Base-by-base conservation (phyloP, 1,284 basidiomycete species). In the Marasmius tenuissimus region DNA sequence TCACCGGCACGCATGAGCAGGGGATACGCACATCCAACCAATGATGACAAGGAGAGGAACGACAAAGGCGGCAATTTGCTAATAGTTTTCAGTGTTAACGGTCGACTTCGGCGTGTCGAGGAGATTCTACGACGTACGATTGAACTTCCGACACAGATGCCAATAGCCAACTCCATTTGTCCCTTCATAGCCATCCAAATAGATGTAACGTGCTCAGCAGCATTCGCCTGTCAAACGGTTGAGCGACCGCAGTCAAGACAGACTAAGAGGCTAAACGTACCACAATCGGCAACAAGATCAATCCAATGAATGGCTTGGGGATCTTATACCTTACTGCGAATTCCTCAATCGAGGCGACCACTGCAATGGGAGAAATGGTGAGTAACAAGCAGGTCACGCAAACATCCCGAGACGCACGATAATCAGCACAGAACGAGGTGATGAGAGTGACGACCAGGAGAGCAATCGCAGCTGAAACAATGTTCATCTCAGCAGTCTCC, bases 141-240 rank as follows among this genome's bases (percentile, higher is more conserved):
- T 5, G 91, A 93, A 65, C 89, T 92, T 12, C 96, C 96, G 59
- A 98, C 91, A 61, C 92, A 93, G 63, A 98, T 93, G 3, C 89
- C 89, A 65, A 97, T 93, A 0, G 92, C 90, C 38, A 94, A 78
- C 71, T 94, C 92, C 87, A 94, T 94, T 71, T 92, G 91, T 65
- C 85, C 82, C 75, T 94, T 94, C 81, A 91, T 81, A 0, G 94
- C 93, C 94, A 96, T 96, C 89, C 92, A 94, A 3, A 96, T 85
- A 7, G 91, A 87, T 0, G 93, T 95, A 40, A 88, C 85, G 68
- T 91, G 88, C 70, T 91, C 93, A 16, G 92, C 92, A 11, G 91
- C 88, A 70, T 92, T 92, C 2, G 87, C 85, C 85, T 88, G 58
- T 14, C 33, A 4, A 20, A 38, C 1, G 37, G 50, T 9, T 10